Evolutionary conservation across 1,284 basidiomycete genomes (phyloP), one percentile per base, ranked within the genome.

Genomic region (Takashimella tepidaria): DNA sequence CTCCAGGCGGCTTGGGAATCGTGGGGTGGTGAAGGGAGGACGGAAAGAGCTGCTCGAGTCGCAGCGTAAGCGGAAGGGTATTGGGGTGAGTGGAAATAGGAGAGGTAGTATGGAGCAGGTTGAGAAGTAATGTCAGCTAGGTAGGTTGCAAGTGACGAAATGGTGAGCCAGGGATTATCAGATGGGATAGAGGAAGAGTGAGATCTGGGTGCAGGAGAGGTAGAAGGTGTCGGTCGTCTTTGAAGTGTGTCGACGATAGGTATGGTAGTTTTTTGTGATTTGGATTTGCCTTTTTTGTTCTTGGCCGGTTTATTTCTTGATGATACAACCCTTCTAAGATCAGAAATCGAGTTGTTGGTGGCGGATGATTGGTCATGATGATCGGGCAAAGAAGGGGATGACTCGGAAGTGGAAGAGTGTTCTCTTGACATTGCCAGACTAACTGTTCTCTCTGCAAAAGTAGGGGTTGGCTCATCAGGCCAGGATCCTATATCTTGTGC

Each of bases 201-300:
- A 23, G 13, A 4, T 16, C 16, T n/a, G 12, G 27, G 50, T 3
- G 22, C 27, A 16, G 47, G 48, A 23, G 53, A 53, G n/a, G 52
- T 41, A n/a, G 53, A 54, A n/a, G 56, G 53, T n/a, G 58, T 46
- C 1, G 60, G 19, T 26, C 61, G 53, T 3, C 70, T 60, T 56
- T 73, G 66, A 27, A 71, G 51, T 1, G 68, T 70, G 45, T 73
- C 70, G 21, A 72, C 66, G 4, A 72, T 41, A 0, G 68, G 65
- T 12, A 71, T 60, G 0, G 61, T 64, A 3, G 40, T 16, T 2
- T 44, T 48, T 23, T 21, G 19, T 2, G 26, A 24, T 49, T 50
- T 50, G 31, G 31, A 8, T 27, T 53, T 55, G 13, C 48, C 44
- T 40, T 59, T 61, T 5, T 54, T 49, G 41, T 59, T 58, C 24